Conservation (phyloP, 768 basidiomycete species). For the Suillus placidus region DNA sequence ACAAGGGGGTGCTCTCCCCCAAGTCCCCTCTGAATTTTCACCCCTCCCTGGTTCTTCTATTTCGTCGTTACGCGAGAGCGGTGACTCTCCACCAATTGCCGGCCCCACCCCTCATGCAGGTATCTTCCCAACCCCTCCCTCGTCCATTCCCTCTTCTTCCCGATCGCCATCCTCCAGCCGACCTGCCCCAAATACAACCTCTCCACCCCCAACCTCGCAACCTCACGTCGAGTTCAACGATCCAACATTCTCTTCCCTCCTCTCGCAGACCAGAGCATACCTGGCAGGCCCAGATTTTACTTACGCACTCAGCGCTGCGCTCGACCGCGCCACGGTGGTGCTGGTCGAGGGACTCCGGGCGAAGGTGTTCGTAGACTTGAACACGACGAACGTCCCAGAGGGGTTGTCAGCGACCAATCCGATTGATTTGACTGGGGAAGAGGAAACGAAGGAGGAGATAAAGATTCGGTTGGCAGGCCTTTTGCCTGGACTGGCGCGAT, state of each 20-base stretch:
- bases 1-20: conserved; percentile 54
- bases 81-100: conserved; percentile 12
- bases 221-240: conserved; percentile 19
- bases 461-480: conserved; percentile 76
- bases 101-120: conserved; percentile 16
- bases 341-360: conserved; percentile 65
- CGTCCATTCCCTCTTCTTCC: conserved; percentile 29
- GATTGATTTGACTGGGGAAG: conserved; percentile 17
- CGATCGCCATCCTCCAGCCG: conserved; percentile 28
- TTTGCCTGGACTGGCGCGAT: conserved; percentile 77
- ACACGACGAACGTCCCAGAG: conserved; percentile 11
- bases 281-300: conserved; percentile 72
- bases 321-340: conserved; percentile 69
- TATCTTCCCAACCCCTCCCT: conserved; percentile 27
- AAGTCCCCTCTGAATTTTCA: conserved; percentile 8
- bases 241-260: conserved; percentile 57
- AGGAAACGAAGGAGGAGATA: conserved; percentile 37
- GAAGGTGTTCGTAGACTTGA: conserved; percentile 56
- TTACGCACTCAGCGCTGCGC: conserved; percentile 67
- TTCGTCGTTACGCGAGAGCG: background rate
- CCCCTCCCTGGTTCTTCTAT: background rate
- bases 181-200: conserved; percentile 18
- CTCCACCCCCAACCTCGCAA: background rate
- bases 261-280: conserved; percentile 67
- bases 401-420: conserved; percentile 23